Evolutionary conservation across 2,329 filamentous ascomycete species (phyloP).

Genomic region (Emericellopsis atlantica): DNA sequence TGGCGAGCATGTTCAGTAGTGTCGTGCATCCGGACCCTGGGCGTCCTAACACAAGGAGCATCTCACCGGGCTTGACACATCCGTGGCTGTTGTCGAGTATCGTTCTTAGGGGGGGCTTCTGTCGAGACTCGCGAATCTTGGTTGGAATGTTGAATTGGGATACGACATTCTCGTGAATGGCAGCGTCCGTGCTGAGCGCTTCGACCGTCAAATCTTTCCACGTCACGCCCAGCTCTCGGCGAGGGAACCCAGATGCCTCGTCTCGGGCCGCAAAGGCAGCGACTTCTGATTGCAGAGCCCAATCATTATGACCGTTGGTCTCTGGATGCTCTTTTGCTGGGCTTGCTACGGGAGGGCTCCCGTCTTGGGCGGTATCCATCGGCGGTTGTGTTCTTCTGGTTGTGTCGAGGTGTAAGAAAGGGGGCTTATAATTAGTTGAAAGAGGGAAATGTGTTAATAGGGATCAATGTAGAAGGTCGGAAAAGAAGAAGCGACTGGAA

Average conservation of each 20-base stretch:
- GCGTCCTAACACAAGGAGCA: conserved; percentile 56
- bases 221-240: conserved; percentile 7
- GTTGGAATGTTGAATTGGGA: conserved; percentile 6
- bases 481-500: background rate
- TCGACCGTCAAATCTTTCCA: conserved; percentile 10
- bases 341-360: background rate
- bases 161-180: conserved; percentile 8
- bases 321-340: background rate
- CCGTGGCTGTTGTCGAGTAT: conserved; percentile 51
- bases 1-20: conserved; percentile 56
- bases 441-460: background rate
- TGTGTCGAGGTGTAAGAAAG: background rate
- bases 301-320: background rate
- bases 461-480: background rate
- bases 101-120: conserved; percentile 30
- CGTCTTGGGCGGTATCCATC: background rate
- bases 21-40: conserved; percentile 62
- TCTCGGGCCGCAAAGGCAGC: background rate
- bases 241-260: background rate
- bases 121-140: conserved; percentile 1
- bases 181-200: conserved; percentile 6
- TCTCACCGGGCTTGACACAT: conserved; percentile 46
- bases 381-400: background rate
- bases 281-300: background rate
- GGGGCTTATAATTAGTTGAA: background rate